These are phyloP conservation scores for Picea sitchensis DNA, from an alignment of 75 land plant species.

Conservation along the genomic window DNA sequence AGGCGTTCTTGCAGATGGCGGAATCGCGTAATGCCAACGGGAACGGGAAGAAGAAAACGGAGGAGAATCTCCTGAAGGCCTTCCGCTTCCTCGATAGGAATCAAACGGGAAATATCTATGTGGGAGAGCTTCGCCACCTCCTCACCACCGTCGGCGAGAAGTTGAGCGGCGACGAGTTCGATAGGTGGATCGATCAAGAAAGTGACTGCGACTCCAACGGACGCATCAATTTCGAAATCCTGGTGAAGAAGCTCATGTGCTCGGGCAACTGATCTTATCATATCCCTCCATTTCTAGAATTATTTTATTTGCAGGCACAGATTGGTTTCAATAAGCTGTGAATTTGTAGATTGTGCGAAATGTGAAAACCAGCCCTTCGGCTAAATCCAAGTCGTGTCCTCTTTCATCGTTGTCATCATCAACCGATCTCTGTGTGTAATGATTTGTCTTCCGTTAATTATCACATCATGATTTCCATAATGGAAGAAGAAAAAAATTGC, in stretches of 20 bases:
- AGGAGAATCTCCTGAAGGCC: conserved; percentile 1
- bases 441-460: too few relatives aligned
- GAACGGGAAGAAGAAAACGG: background rate
- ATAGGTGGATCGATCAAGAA: conserved; percentile 11
- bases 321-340: too few relatives aligned
- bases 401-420: too few relatives aligned
- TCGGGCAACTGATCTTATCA: background rate
- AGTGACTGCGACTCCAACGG: conserved; percentile 1
- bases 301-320: too few relatives aligned
- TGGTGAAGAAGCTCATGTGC: conserved; percentile 6
- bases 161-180: conserved; percentile 10
- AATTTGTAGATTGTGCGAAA: too few relatives aligned
- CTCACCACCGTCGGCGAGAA: too few relatives aligned
- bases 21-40: conserved; percentile 3
- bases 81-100: background rate
- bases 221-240: background rate
- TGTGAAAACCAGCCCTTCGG: too few relatives aligned
- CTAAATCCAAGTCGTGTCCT: too few relatives aligned
- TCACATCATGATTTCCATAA: too few relatives aligned
- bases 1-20: conserved; percentile 15
- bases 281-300: too few relatives aligned
- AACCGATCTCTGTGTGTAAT: too few relatives aligned
- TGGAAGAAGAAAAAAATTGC: too few relatives aligned
- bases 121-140: conserved; percentile 1
- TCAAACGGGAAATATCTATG: conserved; percentile 13